Base-by-base conservation (phyloP, 176 grass and related monocot genomes). In the Tillandsia fasciculata region DNA sequence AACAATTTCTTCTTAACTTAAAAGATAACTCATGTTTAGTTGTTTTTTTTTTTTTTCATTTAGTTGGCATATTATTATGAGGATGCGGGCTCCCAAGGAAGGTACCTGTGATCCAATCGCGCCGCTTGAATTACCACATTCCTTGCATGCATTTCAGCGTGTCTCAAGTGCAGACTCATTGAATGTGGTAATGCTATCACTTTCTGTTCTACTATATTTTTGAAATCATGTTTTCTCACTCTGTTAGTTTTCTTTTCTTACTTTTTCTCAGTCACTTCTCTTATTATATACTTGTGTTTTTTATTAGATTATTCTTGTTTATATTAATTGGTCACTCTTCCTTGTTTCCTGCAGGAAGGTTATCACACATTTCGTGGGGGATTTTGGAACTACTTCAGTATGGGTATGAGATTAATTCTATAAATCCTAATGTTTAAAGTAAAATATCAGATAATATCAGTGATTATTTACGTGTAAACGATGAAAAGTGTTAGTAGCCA, bases 311-410 rank as follows among this genome's bases (percentile, higher is more conserved):
- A 69, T 64, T 65, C 56, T 75, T 48, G 67, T 64, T 83, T 26
- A 68, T 57, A 9, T 68, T 63, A 68, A 53, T 63, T 12, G 13
- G 48, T 66, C 7, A 51, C 65, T 71, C 29, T 87, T 63, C 2
- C 67, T 61, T 96, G 56, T 74, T 73, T 63, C 77, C 53, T 70
- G 52, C 78, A 96, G 92, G 92, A 91, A 81, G 88, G 88, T 70
- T 78, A 84, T 73, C 81, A 96, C 66, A 91, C 92, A 82, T 89
- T 86, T 49, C 88, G 83, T 14, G 88, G 92, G 26, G 92, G 92
- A 58, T 96, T 96, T 63, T 96, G 92, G 92, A 96, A 96, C 71
- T 96, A 91, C 57, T 96, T 96, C 70, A 96, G 88, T 71, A 91
- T 96, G 88, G 88, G 88, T 96, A 82, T 84, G 81, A 50, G 18